These are phyloP conservation scores for Tephrocybe sp. DNA, from an alignment of 768 basidiomycete genomes.

Conservation along the genomic window DNA sequence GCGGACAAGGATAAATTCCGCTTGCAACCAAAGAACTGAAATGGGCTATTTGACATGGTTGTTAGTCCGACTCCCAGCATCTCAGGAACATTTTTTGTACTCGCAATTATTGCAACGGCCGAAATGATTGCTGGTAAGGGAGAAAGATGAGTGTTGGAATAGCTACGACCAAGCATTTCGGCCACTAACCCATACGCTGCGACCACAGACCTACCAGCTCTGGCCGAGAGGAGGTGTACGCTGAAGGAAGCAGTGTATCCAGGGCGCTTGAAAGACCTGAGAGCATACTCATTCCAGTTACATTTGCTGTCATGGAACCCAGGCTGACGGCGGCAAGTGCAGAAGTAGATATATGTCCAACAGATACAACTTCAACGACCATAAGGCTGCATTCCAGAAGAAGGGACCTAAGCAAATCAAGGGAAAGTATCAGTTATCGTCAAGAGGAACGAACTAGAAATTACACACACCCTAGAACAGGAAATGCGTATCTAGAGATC, in stretches of 20 bases:
- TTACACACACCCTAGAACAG: not conserved
- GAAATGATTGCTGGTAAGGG: not conserved
- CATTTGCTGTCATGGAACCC: constrained; percentile 69
- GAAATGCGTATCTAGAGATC: not conserved
- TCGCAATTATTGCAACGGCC: no score
- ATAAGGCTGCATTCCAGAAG: constrained; percentile 83
- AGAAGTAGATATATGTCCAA: constrained; percentile 86
- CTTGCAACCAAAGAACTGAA: constrained; percentile 17
- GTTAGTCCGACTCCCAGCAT: not conserved
- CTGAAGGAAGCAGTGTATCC: constrained; percentile 92
- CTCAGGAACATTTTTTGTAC: no score
- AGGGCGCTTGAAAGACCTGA: constrained; percentile 81
- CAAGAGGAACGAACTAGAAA: not conserved
- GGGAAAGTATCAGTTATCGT: not conserved
- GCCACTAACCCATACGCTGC: constrained; percentile 72
- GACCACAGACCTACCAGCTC: constrained; percentile 85
- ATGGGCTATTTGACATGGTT: not conserved
- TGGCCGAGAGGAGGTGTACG: constrained; percentile 90
- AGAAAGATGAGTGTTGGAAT: not conserved
- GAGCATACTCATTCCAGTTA: constrained; percentile 74
- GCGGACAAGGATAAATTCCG: constrained; percentile 71
- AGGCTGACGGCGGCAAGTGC: constrained; percentile 83
- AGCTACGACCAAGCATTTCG: not conserved
- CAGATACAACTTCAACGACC: constrained; percentile 79
- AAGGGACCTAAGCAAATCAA: not conserved